Evolutionary conservation across 2,329 filamentous ascomycete genomes (phyloP).

Genomic region (Bipolaris cookei): DNA sequence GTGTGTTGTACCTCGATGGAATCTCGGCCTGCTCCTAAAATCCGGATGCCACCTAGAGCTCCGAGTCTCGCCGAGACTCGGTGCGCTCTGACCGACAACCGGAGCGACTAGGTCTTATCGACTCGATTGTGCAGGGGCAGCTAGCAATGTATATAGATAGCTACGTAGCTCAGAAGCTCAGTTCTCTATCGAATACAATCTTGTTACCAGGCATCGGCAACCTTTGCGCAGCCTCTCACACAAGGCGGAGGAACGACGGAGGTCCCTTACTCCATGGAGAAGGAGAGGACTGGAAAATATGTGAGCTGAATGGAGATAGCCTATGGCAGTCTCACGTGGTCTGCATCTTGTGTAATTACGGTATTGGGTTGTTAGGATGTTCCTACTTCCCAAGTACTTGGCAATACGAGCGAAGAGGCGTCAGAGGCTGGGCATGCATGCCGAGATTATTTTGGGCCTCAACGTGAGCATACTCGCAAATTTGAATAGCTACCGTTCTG

Average conservation of each 20-base stretch:
- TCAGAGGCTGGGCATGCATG: neutral
- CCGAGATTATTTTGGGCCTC: neutral
- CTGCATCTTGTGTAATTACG: neutral
- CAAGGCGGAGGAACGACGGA: neutral
- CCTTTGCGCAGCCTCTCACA: no score
- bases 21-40: no score
- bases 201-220: no score
- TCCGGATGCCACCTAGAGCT: no score
- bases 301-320: neutral
- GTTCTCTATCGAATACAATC: no score
- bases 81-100: no score
- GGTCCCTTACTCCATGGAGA: neutral
- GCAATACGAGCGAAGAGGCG: neutral
- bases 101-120: no score
- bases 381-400: constrained; percentile 2
- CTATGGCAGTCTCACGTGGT: neutral
- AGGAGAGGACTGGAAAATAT: neutral
- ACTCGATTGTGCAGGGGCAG: no score
- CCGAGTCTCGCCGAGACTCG: no score
- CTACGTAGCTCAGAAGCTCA: no score
- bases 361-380: neutral
- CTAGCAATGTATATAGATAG: no score
- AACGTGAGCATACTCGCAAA: neutral
- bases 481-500: neutral
- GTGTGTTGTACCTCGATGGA: no score